Percentiles rank a stretch among this genome's conserved stretches.
Conservation (phyloP, 2,329 filamentous ascomycete genomes). For the Saccharata proteae region DNA sequence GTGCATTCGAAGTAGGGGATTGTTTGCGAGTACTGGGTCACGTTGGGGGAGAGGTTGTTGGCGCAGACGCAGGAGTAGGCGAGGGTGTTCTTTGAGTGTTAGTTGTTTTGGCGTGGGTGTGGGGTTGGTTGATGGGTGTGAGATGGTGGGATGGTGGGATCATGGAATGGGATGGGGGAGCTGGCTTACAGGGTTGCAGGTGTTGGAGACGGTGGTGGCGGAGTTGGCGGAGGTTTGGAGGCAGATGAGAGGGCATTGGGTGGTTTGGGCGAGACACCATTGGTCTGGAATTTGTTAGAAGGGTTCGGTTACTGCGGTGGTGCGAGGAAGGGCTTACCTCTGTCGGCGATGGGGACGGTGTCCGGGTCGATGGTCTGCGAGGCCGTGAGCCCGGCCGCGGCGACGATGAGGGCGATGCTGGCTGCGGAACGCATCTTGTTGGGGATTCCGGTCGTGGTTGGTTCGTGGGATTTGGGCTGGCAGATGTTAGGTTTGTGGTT, state of each 20-base stretch:
- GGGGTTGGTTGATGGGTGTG: slow-evolving; percentile 1
- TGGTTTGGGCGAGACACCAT: slow-evolving; percentile 55
- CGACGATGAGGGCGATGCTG: slow-evolving; percentile 39
- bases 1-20: slow-evolving; percentile 67
- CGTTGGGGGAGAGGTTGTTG: slow-evolving; percentile 54
- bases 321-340: slow-evolving; percentile 37
- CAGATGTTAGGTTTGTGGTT: too few relatives aligned
- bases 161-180: neutral
- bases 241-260: slow-evolving; percentile 62
- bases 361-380: slow-evolving; percentile 52
- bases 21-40: slow-evolving; percentile 65
- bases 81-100: slow-evolving; percentile 32
- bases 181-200: slow-evolving; percentile 51
- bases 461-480: neutral
- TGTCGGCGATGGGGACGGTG: slow-evolving; percentile 40
- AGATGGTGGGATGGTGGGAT: neutral
- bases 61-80: slow-evolving; percentile 63
- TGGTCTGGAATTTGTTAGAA: slow-evolving; percentile 29
- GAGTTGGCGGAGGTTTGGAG: slow-evolving; percentile 41
- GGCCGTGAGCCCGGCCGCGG: slow-evolving; percentile 39
- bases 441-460: neutral
- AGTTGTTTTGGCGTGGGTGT: slow-evolving; percentile 5
- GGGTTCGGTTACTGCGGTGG: too few relatives aligned
- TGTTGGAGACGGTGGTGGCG: slow-evolving; percentile 44
- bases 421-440: slow-evolving; percentile 34